phyloP scores from a whole-genome alignment of 2,329 filamentous ascomycete genomes.

The Xylaria sp. region DNA sequence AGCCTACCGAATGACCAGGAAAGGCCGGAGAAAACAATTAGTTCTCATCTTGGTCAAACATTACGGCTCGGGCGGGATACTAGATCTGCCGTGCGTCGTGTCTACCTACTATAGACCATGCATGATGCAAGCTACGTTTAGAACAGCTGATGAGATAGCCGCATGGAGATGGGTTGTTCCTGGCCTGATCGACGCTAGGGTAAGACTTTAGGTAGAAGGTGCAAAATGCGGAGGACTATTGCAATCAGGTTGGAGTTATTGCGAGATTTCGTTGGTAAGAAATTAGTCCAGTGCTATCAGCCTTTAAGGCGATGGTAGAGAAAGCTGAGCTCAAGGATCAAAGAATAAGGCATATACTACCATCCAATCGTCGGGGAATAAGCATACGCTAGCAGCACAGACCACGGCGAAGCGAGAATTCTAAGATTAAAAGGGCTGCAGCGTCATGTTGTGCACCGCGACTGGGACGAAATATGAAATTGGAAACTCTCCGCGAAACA shows the following conservation, averaged over 20 bases:
- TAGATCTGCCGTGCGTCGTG: slow-evolving; percentile 16
- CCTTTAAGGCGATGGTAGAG: neutral
- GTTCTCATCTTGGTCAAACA: slow-evolving; percentile 22
- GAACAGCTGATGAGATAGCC: slow-evolving; percentile 8
- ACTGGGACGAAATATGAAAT: neutral
- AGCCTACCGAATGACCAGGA: slow-evolving; percentile 8
- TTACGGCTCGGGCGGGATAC: slow-evolving; percentile 3
- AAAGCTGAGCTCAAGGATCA: neutral
- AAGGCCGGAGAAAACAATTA: neutral
- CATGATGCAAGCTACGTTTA: slow-evolving; percentile 32
- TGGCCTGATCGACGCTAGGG: slow-evolving; percentile 5
- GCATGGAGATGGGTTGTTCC: neutral
- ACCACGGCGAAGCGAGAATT: slow-evolving; percentile 3
- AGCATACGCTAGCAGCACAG: neutral
- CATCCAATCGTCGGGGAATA: neutral
- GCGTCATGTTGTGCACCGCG: slow-evolving; percentile 17
- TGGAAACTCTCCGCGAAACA: slow-evolving; percentile 1
- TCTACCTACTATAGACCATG: neutral
- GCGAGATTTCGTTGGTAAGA: neutral
- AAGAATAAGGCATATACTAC: neutral
- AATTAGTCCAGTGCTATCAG: neutral
- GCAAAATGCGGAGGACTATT: neutral
- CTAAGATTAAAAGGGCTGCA: slow-evolving; percentile 19
- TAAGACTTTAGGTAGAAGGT: neutral
- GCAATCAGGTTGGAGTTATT: too few species aligned